Base-by-base conservation (phyloP, 2,329 filamentous ascomycete genomes). In the Exophiala sp. region DNA sequence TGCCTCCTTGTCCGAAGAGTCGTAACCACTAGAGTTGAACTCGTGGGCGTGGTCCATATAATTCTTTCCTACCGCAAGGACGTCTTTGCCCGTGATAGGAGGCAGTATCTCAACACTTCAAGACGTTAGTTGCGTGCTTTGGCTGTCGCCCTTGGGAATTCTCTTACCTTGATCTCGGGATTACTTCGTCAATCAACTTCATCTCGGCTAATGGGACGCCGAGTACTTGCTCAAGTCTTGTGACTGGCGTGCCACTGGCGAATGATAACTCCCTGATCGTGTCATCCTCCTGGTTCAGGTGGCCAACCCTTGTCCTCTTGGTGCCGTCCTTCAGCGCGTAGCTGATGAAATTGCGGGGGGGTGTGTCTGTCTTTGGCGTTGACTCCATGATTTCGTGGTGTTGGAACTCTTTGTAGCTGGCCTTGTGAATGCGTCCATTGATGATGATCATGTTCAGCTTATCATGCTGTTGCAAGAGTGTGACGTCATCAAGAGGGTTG, bases 31-130 rank as follows among this genome's bases (percentile, higher is more conserved):
- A 71, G 11, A 39, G 34, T 82, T 79, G 67, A 83, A 83, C 56
- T 83, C 79, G 48, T 74, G 77, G 2, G 80, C 80, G 61, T 83
- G 80, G 35, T 80, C 79, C 36, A 70, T 66, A 59, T 83, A 83
- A 60, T 82, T 83, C 61, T 83, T 63, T 9, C 61, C 61, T 14
- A 62, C 55, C 10, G 58, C 58, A 12, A 63, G 50, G 38, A 63
- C 57, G 42, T 63, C 61, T 24, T 55, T 50, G n/a, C 53, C 59
- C 9, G 33, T 55, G 33, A 51, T 53, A 36, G 62, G 55, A 1
- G 63, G 68, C 0, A 80, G 69, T 1, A 80, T 24, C 10, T 61
- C 48, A 70, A 72, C 14, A 69, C 2, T 62, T 57, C 3, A 67
- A 68, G 1, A 61, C 5, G 69, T 55, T 12, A 76, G 35, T 1